Percentiles rank a stretch among this genome's conserved stretches.
Conservation (phyloP, 495 filamentous ascomycete species). For the Articulospora tetracladia region DNA sequence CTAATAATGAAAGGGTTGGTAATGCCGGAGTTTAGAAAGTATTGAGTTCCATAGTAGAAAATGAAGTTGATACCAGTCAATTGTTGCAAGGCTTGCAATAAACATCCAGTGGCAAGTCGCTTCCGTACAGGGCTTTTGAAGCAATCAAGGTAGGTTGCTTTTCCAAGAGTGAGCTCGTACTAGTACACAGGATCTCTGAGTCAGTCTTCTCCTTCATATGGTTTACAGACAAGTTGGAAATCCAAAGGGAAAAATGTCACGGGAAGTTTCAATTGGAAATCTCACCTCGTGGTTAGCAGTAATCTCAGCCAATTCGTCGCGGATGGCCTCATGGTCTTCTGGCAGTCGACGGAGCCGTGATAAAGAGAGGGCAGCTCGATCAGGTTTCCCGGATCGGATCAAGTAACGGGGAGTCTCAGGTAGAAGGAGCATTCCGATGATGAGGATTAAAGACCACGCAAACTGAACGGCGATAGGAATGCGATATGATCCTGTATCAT, state of each 20-base stretch:
- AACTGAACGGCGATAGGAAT: constrained; percentile 84
- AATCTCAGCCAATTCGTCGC: constrained; percentile 71
- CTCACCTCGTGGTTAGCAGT: constrained; percentile 77
- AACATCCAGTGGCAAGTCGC: constrained; percentile 70
- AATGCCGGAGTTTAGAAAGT: constrained; percentile 67
- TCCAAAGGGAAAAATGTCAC: too few relatives aligned
- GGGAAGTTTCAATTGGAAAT: too few relatives aligned
- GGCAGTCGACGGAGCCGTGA: constrained; percentile 63
- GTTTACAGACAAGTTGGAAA: too few relatives aligned
- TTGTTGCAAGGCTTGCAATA: constrained; percentile 74
- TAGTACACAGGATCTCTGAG: too few relatives aligned
- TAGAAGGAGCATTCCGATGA: constrained; percentile 69
- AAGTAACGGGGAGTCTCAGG: constrained; percentile 82
- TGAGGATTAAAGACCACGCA: constrained; percentile 74
- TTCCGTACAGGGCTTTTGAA: constrained; percentile 57
- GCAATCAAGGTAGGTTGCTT: constrained; percentile 67
- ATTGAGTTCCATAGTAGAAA: constrained; percentile 76
- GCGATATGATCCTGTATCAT: constrained; percentile 66
- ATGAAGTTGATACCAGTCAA: constrained; percentile 56
- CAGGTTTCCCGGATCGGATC: constrained; percentile 64
- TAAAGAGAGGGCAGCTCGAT: constrained; percentile 61
- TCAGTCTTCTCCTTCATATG: too few relatives aligned
- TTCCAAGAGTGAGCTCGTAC: constrained; percentile 56
- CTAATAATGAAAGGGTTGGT: constrained; percentile 60
- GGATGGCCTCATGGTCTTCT: constrained; percentile 54